Conservation (phyloP, 208 protist genomes). For the Crithidia bombi region DNA sequence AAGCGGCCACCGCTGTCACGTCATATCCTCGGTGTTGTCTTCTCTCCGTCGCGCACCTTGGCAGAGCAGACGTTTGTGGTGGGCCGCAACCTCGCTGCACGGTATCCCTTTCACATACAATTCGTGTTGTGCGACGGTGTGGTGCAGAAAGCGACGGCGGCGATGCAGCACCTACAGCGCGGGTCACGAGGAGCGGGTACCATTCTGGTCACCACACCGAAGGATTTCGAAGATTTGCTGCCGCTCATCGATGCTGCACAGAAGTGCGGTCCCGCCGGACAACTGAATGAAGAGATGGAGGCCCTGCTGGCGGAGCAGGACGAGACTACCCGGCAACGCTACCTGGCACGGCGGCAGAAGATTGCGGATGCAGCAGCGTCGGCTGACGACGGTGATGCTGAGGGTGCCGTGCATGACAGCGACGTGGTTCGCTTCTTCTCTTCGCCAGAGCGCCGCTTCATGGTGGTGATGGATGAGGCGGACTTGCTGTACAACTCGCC, state of each 20-base stretch:
- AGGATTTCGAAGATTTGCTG: conserved; percentile 67
- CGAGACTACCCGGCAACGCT: conserved; percentile 55
- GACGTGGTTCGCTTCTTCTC: conserved; percentile 28
- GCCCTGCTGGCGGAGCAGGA: conserved; percentile 58
- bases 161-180: conserved; percentile 48
- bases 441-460: conserved; percentile 43
- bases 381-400: background rate
- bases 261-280: background rate
- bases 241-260: conserved; percentile 25
- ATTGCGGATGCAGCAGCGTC: background rate
- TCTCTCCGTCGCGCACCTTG: conserved; percentile 84
- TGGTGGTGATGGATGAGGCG: conserved; percentile 88
- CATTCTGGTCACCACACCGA: conserved; percentile 83
- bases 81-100: conserved; percentile 61
- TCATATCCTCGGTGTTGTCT: conserved; percentile 72
- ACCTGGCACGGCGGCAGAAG: conserved; percentile 15
- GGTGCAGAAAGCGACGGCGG: conserved; percentile 41
- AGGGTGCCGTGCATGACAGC: no score
- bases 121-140: conserved; percentile 84
- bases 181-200: conserved; percentile 68
- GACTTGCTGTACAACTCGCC: conserved; percentile 81
- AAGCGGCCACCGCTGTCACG: conserved; percentile 64
- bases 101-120: conserved; percentile 76
- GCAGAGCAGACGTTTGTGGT: conserved; percentile 91
- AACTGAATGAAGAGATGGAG: conserved; percentile 5